phyloP scores from a whole-genome alignment of 805 yeast species.

The Yarrowia phangngaensis region DNA sequence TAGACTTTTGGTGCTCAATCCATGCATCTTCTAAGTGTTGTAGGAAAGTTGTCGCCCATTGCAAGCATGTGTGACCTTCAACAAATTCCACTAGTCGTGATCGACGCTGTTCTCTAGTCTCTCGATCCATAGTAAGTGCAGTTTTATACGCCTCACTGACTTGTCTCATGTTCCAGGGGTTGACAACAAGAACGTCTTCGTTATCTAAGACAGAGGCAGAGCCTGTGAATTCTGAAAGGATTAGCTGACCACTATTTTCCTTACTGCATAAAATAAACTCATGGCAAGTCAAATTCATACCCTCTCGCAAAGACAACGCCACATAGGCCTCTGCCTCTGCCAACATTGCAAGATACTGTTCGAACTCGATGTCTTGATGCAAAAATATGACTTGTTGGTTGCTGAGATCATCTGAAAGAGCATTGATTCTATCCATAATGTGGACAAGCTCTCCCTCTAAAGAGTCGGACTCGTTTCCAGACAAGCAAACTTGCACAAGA shows the following conservation, averaged over 20 bases:
- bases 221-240: constrained; percentile 91
- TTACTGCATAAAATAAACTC: constrained; percentile 76
- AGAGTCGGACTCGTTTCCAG: constrained; percentile 48
- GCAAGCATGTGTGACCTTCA: constrained; percentile 60
- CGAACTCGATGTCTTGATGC: constrained; percentile 83
- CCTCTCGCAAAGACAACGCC: constrained; percentile 91
- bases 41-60: constrained; percentile 66
- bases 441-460: constrained; percentile 69
- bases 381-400: constrained; percentile 81
- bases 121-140: constrained; percentile 61
- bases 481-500: constrained; percentile 75
- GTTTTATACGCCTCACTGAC: constrained; percentile 59
- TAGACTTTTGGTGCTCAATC: constrained; percentile 47
- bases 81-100: constrained; percentile 55
- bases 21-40: constrained; percentile 51
- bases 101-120: constrained; percentile 65
- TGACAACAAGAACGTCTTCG: constrained; percentile 59
- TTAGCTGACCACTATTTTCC: constrained; percentile 64
- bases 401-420: constrained; percentile 67
- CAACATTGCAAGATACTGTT: constrained; percentile 81
- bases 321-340: constrained; percentile 83
- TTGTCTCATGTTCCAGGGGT: constrained; percentile 82
- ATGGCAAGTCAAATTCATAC: constrained; percentile 94
- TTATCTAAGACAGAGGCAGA: constrained; percentile 72
- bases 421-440: constrained; percentile 81